Base-by-base conservation (phyloP, 164 flowering plant genomes). In the Aristolochia fimbriata region DNA sequence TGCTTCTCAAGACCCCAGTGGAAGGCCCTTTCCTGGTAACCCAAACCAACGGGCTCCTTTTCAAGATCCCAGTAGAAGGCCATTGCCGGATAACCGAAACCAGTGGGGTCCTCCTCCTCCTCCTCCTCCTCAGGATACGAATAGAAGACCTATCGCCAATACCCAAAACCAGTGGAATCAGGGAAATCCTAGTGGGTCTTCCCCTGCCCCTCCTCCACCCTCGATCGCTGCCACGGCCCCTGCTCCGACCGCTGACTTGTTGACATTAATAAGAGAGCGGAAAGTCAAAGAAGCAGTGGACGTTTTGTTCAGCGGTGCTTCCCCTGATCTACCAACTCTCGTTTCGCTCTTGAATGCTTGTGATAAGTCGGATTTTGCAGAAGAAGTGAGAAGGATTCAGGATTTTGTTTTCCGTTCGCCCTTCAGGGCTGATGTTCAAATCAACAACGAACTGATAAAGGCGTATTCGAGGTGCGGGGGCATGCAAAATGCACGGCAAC, bases 231-330 rank as follows among this genome's bases (percentile, higher is more conserved):
- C 30, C 30, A 5, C 2, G 5, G 67, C n/a, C 7, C 66, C 72
- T 6, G 15, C 27, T 22, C 57, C 74, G 0, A 17, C 68, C 53
- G 78, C 62, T 9, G 83, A 82, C 65, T 61, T 88, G 68, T 33
- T 63, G 64, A 64, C 68, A 19, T 52, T 78, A 51, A 81, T 88
- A 57, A 60, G 66, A 16, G 85, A 77, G 61, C 81, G 88, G 37
- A 86, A 84, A 68, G 71, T 83, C 47, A 81, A 83, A 65, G 88
- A 86, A 33, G 88, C 82, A n/a, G 67, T 84, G 54, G 78, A 82
- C 17, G 58, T 77, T 64, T 55, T 88, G 85, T 73, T 72, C 10
- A 59, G 83, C 47, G 96, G 96, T 9, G 83, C 69, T 52, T 66
- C 41, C 17, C 78, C 82, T 5, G 85, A 82, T 60, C 77, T 71